Evolutionary conservation across 2,329 filamentous ascomycete species (phyloP).

Genomic region (Colletotrichum destructivum): DNA sequence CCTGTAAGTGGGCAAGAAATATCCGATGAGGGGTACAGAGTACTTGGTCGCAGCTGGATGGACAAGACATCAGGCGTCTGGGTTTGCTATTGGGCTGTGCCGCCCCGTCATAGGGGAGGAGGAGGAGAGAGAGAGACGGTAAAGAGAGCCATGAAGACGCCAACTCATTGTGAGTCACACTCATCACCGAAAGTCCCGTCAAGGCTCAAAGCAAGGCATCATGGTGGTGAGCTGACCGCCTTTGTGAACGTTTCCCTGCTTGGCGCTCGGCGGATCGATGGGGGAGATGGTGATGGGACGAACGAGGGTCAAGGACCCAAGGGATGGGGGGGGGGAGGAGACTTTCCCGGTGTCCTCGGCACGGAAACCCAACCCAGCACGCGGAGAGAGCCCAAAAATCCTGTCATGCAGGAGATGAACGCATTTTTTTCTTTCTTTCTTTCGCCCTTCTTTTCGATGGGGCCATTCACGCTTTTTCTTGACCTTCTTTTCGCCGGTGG

Average conservation of each 20-base stretch:
- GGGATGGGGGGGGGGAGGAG: background rate
- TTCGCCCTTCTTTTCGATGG: background rate
- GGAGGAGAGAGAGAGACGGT: no score
- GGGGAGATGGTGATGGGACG: no score
- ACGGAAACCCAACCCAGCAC: conserved; percentile 3
- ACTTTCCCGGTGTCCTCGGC: conserved; percentile 27
- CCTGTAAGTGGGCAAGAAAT: background rate
- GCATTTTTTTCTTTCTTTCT: conserved; percentile 1
- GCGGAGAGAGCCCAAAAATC: conserved; percentile 11
- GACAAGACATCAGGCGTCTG: background rate
- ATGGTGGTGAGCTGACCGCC: conserved; percentile 26
- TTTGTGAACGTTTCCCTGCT: conserved; percentile 11
- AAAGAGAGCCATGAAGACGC: background rate
- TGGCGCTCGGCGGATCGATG: no score
- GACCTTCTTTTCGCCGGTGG: conserved; percentile 4
- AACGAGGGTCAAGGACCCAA: no score
- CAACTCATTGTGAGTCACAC: conserved; percentile 39
- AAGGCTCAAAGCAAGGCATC: background rate
- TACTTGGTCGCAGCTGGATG: background rate
- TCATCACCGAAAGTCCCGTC: background rate
- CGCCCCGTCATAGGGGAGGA: no score
- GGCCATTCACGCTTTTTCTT: background rate
- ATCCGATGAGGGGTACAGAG: background rate
- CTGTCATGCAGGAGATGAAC: conserved; percentile 10
- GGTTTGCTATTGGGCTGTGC: conserved; percentile 6